A percentile compares a stretch with the other conserved stretches of the same genome.
Evolutionary conservation across 768 basidiomycete genomes (phyloP).

Genomic region (Mycena sanguinolenta): DNA sequence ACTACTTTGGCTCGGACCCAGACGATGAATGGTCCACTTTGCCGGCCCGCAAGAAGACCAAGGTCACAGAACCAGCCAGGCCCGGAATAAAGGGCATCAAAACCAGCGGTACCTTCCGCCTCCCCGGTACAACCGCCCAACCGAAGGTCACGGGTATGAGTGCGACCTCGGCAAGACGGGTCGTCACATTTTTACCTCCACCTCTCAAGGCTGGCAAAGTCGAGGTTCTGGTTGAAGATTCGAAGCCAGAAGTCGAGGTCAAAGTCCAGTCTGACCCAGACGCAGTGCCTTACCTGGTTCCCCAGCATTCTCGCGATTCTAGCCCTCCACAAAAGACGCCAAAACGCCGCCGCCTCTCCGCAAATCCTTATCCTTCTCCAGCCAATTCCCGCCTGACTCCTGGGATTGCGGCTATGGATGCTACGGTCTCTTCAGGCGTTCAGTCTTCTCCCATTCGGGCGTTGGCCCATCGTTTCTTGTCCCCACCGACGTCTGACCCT

Average conservation of each 20-base stretch:
- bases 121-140: conserved; percentile 26
- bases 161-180: conserved; percentile 28
- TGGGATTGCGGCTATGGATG: not conserved
- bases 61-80: conserved; percentile 22
- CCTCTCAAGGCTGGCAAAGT: conserved; percentile 32
- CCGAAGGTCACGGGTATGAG: conserved; percentile 28
- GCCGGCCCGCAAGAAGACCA: conserved; percentile 48
- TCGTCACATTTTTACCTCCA: conserved; percentile 35
- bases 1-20: conserved; percentile 41
- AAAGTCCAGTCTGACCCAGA: not conserved
- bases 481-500: conserved; percentile 32
- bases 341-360: conserved; percentile 33
- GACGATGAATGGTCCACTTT: conserved; percentile 57
- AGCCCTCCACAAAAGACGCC: conserved; percentile 12
- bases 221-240: conserved; percentile 20
- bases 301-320: conserved; percentile 16
- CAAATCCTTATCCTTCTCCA: conserved; percentile 32
- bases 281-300: not conserved
- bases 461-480: conserved; percentile 20
- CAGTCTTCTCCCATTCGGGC: conserved; percentile 6
- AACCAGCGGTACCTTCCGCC: conserved; percentile 29
- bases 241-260: not conserved
- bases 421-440: not conserved
- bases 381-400: conserved; percentile 26
- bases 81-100: conserved; percentile 24